Evolutionary conservation across 1,139 yeast genomes (phyloP).

Genomic region (Scheffersomyces titani): DNA sequence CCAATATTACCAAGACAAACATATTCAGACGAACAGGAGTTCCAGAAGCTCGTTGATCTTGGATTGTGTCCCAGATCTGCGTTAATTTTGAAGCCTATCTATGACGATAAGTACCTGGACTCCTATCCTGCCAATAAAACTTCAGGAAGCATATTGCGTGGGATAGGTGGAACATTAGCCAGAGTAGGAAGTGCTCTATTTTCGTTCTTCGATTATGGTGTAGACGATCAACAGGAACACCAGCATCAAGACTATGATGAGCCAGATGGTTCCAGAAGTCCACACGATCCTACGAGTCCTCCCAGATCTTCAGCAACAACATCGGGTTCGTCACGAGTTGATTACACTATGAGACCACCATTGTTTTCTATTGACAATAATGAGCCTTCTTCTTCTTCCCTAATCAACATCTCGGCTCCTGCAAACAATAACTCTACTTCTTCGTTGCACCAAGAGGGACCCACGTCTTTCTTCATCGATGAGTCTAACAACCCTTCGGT

Average conservation of each 20-base stretch:
- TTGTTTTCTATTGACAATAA: slow-evolving; percentile 18
- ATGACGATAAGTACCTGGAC: slow-evolving; percentile 22
- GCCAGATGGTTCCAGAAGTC: neutral
- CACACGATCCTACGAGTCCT: neutral
- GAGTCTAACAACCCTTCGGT: slow-evolving; percentile 7
- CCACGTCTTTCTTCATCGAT: neutral
- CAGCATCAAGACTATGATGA: neutral
- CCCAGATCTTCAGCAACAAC: neutral
- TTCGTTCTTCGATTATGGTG: slow-evolving; percentile 47
- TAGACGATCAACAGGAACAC: slow-evolving; percentile 17
- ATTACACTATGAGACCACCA: neutral
- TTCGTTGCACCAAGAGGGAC: neutral
- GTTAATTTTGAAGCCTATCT: slow-evolving; percentile 59
- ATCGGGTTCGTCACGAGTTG: neutral
- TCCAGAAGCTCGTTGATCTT: slow-evolving; percentile 44
- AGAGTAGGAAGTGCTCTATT: slow-evolving; percentile 34
- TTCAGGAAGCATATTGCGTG: slow-evolving; percentile 15
- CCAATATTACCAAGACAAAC: slow-evolving; percentile 40
- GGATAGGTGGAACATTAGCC: slow-evolving; percentile 15
- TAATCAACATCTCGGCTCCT: slow-evolving; percentile 16
- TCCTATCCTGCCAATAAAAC: slow-evolving; percentile 14
- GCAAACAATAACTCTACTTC: slow-evolving; percentile 7
- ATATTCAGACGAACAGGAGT: slow-evolving; percentile 54
- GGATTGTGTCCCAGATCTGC: slow-evolving; percentile 68
- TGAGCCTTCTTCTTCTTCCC: slow-evolving; percentile 16